Percentiles rank a stretch among this genome's conserved stretches.
These are phyloP conservation scores for Microbotryum scabiosae DNA, from an alignment of 1,284 basidiomycete genomes.

Conservation along the genomic window DNA sequence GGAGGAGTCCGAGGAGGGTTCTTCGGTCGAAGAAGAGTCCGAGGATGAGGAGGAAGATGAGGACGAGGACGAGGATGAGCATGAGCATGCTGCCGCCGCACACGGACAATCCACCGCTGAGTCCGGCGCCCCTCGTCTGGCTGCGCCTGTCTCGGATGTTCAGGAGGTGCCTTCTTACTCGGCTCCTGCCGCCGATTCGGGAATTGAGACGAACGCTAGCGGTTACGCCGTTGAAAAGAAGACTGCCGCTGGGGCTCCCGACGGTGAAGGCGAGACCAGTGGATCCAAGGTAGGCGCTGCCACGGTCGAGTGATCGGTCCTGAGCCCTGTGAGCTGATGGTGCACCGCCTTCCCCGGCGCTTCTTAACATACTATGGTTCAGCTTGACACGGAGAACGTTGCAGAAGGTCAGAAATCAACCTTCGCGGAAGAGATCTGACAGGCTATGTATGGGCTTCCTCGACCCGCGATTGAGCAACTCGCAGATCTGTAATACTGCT, in stretches of 20 bases:
- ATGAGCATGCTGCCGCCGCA: slow-evolving; percentile 32
- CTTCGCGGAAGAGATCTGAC: too few species aligned
- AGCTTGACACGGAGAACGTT: too few species aligned
- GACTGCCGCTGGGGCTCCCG: slow-evolving; percentile 4
- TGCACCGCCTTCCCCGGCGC: too few species aligned
- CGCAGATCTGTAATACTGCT: too few species aligned
- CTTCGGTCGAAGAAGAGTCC: slow-evolving; percentile 65
- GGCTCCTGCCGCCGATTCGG: slow-evolving; percentile 37
- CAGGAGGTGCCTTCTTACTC: slow-evolving; percentile 39
- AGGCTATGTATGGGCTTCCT: too few species aligned
- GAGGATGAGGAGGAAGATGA: slow-evolving; percentile 48
- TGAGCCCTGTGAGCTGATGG: too few species aligned
- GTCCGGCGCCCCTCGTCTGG: not conserved
- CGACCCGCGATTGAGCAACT: too few species aligned
- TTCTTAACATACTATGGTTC: too few species aligned
- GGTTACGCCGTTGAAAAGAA: slow-evolving; percentile 50
- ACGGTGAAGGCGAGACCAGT: not conserved
- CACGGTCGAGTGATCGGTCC: too few species aligned
- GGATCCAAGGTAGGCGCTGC: too few species aligned
- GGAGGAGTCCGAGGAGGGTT: slow-evolving; percentile 58
- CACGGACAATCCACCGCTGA: not conserved
- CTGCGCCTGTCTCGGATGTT: slow-evolving; percentile 26
- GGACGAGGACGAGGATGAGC: slow-evolving; percentile 44
- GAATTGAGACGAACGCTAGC: slow-evolving; percentile 52
- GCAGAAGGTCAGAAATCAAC: too few species aligned